Base-by-base conservation (phyloP, 2,329 filamentous ascomycete species). In the Claviceps paspali region DNA sequence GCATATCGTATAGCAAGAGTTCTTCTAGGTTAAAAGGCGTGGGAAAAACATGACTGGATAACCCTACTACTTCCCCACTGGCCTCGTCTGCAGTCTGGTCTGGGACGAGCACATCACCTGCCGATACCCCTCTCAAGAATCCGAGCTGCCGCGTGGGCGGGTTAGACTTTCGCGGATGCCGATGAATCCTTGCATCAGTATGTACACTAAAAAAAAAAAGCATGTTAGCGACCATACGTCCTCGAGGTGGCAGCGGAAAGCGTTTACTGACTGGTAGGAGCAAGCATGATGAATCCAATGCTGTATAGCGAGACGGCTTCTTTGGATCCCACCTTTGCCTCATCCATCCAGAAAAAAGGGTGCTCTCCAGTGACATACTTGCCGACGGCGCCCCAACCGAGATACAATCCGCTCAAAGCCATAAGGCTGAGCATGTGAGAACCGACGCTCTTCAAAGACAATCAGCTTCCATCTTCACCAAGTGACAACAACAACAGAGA, bases 321-420 rank as follows among this genome's bases (percentile, higher is more conserved):
- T 28, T 59, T 52, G 21, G 58, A 59, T 32, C 61, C 61, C 43
- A 66, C 59, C 38, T 60, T 49, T 5, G 55, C 48, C 36, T 60
- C 56, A 43, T 71, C 63, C 36, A 72, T 54, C 61, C 67, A 71
- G 52, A 67, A 70, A 43, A 68, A 68, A 8, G 67, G 55, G 38
- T 53, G 59, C 35, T 59, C 58, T 24, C 61, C 61, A 2, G 67
- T 70, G 36, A 63, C 36, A 19, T 59, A 48, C 43, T 62, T 61
- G 18, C 68, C 68, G 33, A 70, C 49, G 8, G 54, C 56, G 24
- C 63, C 67, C 64, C 65, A 72, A 27, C 52, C 61, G 26, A 73
- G 56, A 43, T 71, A 72, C n/a, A 57, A 45, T 10, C 49, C 57
- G 17, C 61, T 58, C 17, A 59, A 48, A 30, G 59, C 52, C 21